phyloP scores from a whole-genome alignment of 2,329 filamentous ascomycete genomes.

The Aureobasidium sp. region DNA sequence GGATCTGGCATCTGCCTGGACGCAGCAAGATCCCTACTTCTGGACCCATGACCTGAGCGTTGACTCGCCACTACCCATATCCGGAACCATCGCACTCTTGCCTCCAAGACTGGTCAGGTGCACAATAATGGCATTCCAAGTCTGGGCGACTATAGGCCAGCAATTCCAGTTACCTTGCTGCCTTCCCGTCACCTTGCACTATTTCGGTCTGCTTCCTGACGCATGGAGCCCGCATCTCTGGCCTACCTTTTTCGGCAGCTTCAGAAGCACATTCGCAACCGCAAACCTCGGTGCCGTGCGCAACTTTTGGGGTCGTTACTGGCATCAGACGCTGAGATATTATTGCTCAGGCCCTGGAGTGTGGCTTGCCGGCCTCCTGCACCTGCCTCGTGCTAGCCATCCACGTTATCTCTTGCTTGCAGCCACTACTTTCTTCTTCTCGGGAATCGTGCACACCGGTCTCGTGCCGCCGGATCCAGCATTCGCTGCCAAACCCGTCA shows the following conservation, averaged over 20 bases:
- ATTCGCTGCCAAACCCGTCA: slow-evolving; percentile 10
- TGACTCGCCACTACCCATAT: slow-evolving; percentile 19
- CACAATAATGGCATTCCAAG: slow-evolving; percentile 23
- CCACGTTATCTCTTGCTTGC: slow-evolving; percentile 23
- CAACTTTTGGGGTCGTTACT: slow-evolving; percentile 28
- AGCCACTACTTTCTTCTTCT: slow-evolving; percentile 24
- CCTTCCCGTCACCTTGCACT: slow-evolving; percentile 22
- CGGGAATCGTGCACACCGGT: slow-evolving; percentile 27
- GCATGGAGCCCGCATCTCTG: slow-evolving; percentile 25
- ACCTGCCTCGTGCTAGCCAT: slow-evolving; percentile 16
- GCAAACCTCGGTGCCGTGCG: slow-evolving; percentile 22
- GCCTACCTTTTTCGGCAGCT: slow-evolving; percentile 25
- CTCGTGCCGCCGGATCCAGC: slow-evolving; percentile 26
- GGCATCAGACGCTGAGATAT: slow-evolving; percentile 29
- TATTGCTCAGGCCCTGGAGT: slow-evolving; percentile 23
- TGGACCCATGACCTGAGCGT: slow-evolving; percentile 18
- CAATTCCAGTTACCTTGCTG: slow-evolving; percentile 23
- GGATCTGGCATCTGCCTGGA: slow-evolving; percentile 24
- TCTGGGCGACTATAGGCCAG: slow-evolving; percentile 24
- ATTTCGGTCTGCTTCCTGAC: slow-evolving; percentile 19
- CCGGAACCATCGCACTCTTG: neutral
- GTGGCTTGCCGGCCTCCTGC: slow-evolving; percentile 21
- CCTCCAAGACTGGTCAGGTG: slow-evolving; percentile 22
- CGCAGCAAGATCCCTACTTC: slow-evolving; percentile 25
- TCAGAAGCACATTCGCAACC: slow-evolving; percentile 14